Evolutionary conservation across 164 flowering plant genomes (phyloP), one percentile per base, ranked within the genome.

Genomic region (Magnolia officinalis): DNA sequence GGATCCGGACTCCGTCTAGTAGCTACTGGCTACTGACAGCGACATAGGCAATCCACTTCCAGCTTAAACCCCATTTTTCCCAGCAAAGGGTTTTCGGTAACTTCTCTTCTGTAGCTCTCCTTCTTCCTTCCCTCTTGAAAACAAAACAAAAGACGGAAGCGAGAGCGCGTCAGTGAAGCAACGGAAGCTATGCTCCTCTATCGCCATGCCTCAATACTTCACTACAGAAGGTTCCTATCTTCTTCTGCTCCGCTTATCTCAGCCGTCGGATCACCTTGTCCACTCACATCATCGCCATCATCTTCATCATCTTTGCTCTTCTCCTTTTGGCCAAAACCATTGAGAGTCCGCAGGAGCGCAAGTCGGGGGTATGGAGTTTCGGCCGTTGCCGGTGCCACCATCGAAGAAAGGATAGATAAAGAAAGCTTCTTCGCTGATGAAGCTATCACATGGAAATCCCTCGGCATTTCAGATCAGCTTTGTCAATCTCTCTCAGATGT

Each of bases 371-470:
- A 68, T 19, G 50, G 49, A 31, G 8, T 50, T 68, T 4, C 71
- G 18, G 51, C 31, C 5, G 6, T 29, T 68, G 21, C 23, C 49
- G 7, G 45, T 14, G 71, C n/a, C 71, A 14, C 63, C 16, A 6
- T 64, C 10, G n/a, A 64, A n/a, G 21, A n/a, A n/a, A n/a, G 67
- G 24, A 29, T 37, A 31, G 71, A 68, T 16, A 63, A 20, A 18
- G 77, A 74, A 20, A 78, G 74, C 3, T 92, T 92, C 76, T 88
- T 84, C 29, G 92, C 94, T 0, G 92, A 87, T 1, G 92, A 90
- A 68, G 71, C 75, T 76, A 90, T 91, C 66, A 83, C 94, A 1
- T 95, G 98, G 98, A 74, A 76, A 31, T 88, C 96, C 45, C 87
- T 93, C 14, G 97, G 97, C 1, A 78, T 95, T 11, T 90, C 97